phyloP scores from a whole-genome alignment of 306 rosid species.

The Geum urbanum region DNA sequence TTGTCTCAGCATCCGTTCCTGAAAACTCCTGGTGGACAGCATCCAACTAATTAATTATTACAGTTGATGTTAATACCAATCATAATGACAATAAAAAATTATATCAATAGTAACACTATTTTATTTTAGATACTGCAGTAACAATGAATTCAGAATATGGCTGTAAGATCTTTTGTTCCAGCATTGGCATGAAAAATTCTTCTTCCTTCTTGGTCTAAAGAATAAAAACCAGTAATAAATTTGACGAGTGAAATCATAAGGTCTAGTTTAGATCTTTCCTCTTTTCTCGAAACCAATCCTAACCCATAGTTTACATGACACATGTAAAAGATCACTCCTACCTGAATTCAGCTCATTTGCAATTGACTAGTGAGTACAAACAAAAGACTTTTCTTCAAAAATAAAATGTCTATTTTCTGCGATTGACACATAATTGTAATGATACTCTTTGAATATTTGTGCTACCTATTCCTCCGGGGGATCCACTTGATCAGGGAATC shows the following conservation, averaged over 20 bases:
- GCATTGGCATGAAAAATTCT: neutral
- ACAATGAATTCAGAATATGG: neutral
- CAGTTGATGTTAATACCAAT: neutral
- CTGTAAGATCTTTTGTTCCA: neutral
- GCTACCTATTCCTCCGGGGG: neutral
- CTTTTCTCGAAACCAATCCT: neutral
- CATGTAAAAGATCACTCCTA: too few species aligned
- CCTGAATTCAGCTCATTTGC: too few species aligned
- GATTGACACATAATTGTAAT: neutral
- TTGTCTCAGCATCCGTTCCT: constrained; percentile 6
- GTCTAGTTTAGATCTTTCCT: neutral
- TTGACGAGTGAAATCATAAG: constrained; percentile 2
- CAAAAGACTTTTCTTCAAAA: too few species aligned
- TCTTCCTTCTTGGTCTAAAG: neutral
- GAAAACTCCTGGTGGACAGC: neutral
- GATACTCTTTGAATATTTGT: neutral
- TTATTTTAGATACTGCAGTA: neutral
- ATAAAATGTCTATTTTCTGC: too few species aligned
- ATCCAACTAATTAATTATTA: neutral
- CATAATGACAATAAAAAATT: neutral
- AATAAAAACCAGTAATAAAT: neutral
- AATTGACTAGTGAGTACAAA: too few species aligned
- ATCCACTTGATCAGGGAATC: neutral
- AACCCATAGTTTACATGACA: neutral
- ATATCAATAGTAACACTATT: neutral